These are phyloP conservation scores for Epicoccum nigrum DNA, from an alignment of 2,329 filamentous ascomycete genomes.

Conservation along the genomic window DNA sequence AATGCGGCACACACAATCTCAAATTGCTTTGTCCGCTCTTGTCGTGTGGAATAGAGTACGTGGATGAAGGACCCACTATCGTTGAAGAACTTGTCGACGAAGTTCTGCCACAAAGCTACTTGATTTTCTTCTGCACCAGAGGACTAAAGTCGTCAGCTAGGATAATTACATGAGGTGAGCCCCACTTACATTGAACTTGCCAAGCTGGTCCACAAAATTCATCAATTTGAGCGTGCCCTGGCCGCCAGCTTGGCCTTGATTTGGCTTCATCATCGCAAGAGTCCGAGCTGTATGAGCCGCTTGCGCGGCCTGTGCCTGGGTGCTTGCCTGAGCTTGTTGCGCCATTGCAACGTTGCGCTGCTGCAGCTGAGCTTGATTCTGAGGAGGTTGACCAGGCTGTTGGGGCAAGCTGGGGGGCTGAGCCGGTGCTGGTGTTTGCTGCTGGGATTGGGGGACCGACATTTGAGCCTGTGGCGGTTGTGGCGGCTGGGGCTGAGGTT, in stretches of 20 bases:
- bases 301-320: conserved; percentile 20
- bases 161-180: neutral
- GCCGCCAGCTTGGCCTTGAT: conserved; percentile 29
- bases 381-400: conserved; percentile 43
- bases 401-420: conserved; percentile 43
- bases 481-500: conserved; percentile 50
- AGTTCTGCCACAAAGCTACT: conserved; percentile 76
- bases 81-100: conserved; percentile 84
- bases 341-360: conserved; percentile 23
- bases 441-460: conserved; percentile 52
- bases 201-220: conserved; percentile 63
- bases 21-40: conserved; percentile 75
- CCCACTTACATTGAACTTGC: conserved; percentile 61
- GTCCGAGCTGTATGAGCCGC: conserved; percentile 27
- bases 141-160: conserved; percentile 20
- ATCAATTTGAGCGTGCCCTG: conserved; percentile 60
- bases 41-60: conserved; percentile 61
- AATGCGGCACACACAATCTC: conserved; percentile 84
- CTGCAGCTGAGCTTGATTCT: conserved; percentile 42
- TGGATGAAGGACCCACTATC: conserved; percentile 77
- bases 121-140: conserved; percentile 62
- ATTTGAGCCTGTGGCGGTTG: conserved; percentile 42
- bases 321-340: conserved; percentile 32
- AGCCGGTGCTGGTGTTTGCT: conserved; percentile 50
- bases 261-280: conserved; percentile 42